These are phyloP conservation scores for Penicillium sp. DNA, from an alignment of 2,329 filamentous ascomycete species.

Conservation along the genomic window DNA sequence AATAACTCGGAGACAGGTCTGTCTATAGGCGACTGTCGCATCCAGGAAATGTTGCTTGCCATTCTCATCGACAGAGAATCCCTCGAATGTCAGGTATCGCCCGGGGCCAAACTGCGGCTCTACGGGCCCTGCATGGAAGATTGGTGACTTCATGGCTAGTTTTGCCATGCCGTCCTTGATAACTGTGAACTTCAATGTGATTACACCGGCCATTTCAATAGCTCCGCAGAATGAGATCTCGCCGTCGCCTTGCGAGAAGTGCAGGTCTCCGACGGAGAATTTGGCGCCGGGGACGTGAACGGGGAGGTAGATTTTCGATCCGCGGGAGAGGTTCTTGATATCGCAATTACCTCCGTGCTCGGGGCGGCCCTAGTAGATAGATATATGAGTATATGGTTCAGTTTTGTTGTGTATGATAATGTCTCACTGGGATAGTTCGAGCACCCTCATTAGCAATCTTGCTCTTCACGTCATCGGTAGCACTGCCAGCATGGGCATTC, in stretches of 20 bases:
- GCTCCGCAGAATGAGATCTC: conserved; percentile 88
- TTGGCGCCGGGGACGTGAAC: conserved; percentile 85
- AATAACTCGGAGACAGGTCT: conserved; percentile 74
- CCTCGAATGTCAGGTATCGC: conserved; percentile 80
- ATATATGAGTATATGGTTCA: neutral
- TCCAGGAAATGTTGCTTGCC: conserved; percentile 91
- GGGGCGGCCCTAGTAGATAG: conserved; percentile 57
- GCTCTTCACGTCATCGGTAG: conserved; percentile 57
- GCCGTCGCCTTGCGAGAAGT: conserved; percentile 85
- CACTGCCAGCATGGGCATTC: conserved; percentile 72
- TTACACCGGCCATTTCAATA: conserved; percentile 91
- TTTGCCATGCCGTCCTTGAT: conserved; percentile 77
- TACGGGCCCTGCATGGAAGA: conserved; percentile 83
- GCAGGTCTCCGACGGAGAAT: conserved; percentile 84
- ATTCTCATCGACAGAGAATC: conserved; percentile 83
- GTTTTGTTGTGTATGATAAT: neutral
- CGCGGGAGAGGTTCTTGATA: conserved; percentile 80
- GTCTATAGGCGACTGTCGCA: conserved; percentile 79
- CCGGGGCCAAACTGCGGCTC: conserved; percentile 85
- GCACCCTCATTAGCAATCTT: conserved; percentile 77
- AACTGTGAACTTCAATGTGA: conserved; percentile 86
- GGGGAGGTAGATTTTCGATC: conserved; percentile 80
- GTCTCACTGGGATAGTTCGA: conserved; percentile 69
- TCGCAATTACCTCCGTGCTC: conserved; percentile 91
- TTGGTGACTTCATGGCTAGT: conserved; percentile 75